phyloP scores from a whole-genome alignment of 2,329 filamentous ascomycete species.

The Dryadomyces quercivorus region DNA sequence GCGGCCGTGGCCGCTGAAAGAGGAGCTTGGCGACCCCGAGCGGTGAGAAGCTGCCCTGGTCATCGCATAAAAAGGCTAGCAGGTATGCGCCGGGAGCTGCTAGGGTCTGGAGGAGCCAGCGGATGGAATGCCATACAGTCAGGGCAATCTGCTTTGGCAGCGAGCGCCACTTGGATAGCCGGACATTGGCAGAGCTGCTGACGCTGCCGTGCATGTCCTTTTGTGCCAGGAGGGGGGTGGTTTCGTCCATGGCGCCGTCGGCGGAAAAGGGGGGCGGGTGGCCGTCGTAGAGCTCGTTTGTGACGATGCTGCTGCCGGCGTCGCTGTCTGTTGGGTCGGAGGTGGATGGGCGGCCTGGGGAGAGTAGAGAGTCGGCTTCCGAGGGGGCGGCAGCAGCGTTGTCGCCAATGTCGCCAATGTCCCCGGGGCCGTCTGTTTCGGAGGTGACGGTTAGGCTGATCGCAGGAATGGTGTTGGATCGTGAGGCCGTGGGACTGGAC shows the following conservation, averaged over 20 bases:
- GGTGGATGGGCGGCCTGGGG: neutral
- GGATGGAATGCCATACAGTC: constrained; percentile 62
- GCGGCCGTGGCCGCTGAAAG: constrained; percentile 23
- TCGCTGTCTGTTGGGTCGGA: constrained; percentile 6
- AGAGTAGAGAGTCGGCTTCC: neutral
- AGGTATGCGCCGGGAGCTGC: constrained; percentile 72
- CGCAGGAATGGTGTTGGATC: constrained; percentile 48
- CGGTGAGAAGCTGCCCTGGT: constrained; percentile 65
- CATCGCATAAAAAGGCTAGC: constrained; percentile 68
- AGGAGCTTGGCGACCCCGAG: constrained; percentile 59
- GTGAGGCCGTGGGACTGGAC: constrained; percentile 46
- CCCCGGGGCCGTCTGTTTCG: constrained; percentile 27
- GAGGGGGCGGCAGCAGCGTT: neutral
- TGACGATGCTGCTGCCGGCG: neutral
- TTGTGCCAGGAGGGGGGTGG: constrained; percentile 48
- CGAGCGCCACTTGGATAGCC: constrained; percentile 36
- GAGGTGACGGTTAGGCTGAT: constrained; percentile 34
- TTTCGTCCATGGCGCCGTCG: constrained; percentile 40
- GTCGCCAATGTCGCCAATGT: neutral
- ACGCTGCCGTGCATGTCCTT: constrained; percentile 12
- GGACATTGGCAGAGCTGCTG: constrained; percentile 11
- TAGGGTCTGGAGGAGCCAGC: constrained; percentile 67
- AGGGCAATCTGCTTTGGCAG: constrained; percentile 59
- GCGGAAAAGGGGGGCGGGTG: neutral
- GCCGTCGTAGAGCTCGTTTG: neutral